Base-by-base conservation (phyloP, 2,329 filamentous ascomycete genomes). In the Rutstroemia sp. region DNA sequence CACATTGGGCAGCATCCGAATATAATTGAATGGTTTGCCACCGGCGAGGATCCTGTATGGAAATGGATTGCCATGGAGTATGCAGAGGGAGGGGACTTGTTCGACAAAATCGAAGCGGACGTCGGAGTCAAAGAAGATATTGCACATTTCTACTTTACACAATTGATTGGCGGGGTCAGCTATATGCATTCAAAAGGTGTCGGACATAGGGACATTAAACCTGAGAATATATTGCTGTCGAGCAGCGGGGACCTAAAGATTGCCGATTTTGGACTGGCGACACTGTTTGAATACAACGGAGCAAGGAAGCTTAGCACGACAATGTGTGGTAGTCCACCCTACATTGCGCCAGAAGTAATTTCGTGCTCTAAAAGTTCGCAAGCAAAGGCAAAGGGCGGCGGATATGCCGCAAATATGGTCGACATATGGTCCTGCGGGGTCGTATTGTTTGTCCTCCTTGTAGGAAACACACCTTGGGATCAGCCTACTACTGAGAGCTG, bases 81-180 rank as follows among this genome's bases (percentile, higher is more conserved):
- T 64, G 94, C 94, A 47, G 89, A 95, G 65, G 94, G 94, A 44
- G 94, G 94, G 10, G 94, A 99, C 70, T 78, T 99, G 7, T 99
- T 99, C 71, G 94, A 99, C 82, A 99, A 99, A 77, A 97, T 99
- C 65, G 95, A 99, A 74, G 92, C 94, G 17, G 94, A 99, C 71
- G 89, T 92, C 46, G 94, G 94, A 48, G 90, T 97, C n/a, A 83
- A 87, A 6, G 85, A 95, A 71, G 89, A 97, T 69, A 90, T 99
- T 68, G 92, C 94, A 36, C 95, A 99, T 70, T 83, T 96, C 60
- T 99, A 97, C 75, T 99, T 99, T 71, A 81, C 86, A 2, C 94
- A 99, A 73, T 81, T 99, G 60, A 81, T 97, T 65, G 85, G 85
- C 68, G 94, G 92, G 8, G 88, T 97, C 60, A 87, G 87, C 68